phyloP scores from a whole-genome alignment of 306 rosid genomes.

The Cicer arietinum region DNA sequence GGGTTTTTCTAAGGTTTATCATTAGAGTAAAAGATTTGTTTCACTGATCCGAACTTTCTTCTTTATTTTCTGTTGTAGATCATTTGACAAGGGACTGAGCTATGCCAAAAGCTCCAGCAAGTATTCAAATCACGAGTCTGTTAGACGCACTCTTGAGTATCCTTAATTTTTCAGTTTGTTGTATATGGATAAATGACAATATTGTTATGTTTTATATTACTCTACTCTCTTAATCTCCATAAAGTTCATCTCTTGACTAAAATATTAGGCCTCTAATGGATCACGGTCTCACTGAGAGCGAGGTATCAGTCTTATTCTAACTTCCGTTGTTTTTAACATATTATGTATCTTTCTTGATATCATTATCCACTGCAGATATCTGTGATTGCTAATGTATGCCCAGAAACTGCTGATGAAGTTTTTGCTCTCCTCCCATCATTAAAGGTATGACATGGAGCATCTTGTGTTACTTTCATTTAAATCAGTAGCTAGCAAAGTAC shows the following conservation, averaged over 20 bases:
- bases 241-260: constrained; percentile 68
- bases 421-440: constrained; percentile 83
- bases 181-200: constrained; percentile 5
- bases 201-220: constrained; percentile 15
- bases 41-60: constrained; percentile 31
- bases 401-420: constrained; percentile 75
- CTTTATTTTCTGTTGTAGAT: constrained; percentile 52
- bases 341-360: constrained; percentile 39
- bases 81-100: constrained; percentile 84
- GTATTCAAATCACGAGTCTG: constrained; percentile 56
- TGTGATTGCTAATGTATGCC: constrained; percentile 82
- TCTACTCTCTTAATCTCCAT: constrained; percentile 9
- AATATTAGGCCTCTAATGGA: constrained; percentile 61
- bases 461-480: constrained; percentile 14
- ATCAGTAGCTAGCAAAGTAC: background rate
- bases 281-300: constrained; percentile 66
- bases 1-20: constrained; percentile 12
- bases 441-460: constrained; percentile 61
- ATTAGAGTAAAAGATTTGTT: constrained; percentile 3
- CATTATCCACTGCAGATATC: constrained; percentile 66
- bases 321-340: constrained; percentile 34
- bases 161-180: constrained; percentile 51
- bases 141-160: constrained; percentile 73
- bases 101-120: constrained; percentile 66
- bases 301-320: constrained; percentile 60